Conservation (phyloP, 108 stramenopile species). For the Hondaea fermentalgiana region DNA sequence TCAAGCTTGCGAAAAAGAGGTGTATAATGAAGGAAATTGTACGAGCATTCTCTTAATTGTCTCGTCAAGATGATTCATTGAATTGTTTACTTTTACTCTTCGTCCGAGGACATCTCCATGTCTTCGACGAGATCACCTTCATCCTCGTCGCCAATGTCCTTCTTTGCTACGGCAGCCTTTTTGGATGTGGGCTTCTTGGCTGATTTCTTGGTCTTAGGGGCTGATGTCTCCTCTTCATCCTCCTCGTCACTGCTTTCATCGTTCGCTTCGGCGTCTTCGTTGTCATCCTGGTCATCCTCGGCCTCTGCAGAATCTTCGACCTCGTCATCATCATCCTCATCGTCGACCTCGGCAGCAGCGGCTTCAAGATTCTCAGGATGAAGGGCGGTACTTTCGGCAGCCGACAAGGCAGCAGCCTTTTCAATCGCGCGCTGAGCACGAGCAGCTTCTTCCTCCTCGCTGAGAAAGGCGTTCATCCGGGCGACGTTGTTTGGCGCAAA, state of each 20-base stretch:
- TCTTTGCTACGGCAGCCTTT: background rate
- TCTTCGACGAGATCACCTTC: background rate
- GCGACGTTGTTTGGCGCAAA: background rate
- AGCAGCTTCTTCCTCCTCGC: background rate
- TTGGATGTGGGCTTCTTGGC: background rate
- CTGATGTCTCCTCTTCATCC: background rate
- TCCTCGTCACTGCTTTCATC: background rate
- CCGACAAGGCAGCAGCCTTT: background rate
- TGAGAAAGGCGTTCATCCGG: background rate
- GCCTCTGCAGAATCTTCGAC: background rate
- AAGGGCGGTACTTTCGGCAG: background rate
- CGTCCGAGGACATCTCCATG: conserved; percentile 11
- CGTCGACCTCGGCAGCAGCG: background rate
- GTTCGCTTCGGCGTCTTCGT: background rate
- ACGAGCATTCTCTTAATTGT: too few relatives aligned
- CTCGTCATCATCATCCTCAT: background rate
- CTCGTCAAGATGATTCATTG: too few relatives aligned
- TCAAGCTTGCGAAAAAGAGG: too few relatives aligned
- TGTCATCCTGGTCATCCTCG: background rate
- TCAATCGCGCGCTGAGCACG: background rate
- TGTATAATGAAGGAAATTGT: too few relatives aligned
- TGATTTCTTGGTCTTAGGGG: background rate
- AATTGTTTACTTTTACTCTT: background rate
- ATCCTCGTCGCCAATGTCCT: background rate
- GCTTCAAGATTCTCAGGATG: background rate